Percentiles rank a stretch among this genome's conserved stretches.
Evolutionary conservation across 805 yeast species (phyloP).

Genomic region (Hagleromyces aurorensis): DNA sequence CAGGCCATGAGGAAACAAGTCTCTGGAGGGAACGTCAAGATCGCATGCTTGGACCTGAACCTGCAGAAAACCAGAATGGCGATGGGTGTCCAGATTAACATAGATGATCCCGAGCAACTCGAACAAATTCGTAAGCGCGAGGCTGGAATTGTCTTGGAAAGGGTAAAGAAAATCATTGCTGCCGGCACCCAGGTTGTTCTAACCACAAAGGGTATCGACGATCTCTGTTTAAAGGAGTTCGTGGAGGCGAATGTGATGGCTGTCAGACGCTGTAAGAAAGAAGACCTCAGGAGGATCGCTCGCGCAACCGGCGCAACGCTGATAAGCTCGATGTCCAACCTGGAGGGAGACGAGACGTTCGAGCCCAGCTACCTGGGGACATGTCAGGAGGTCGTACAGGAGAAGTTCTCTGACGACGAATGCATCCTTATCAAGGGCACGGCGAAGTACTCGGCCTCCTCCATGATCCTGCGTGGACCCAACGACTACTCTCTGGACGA

Average conservation of each 20-base stretch:
- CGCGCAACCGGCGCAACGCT: conserved; percentile 96
- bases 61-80: conserved; percentile 96
- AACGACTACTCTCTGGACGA: conserved; percentile 94
- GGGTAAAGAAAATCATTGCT: conserved; percentile 68
- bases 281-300: conserved; percentile 93
- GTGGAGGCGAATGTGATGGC: conserved; percentile 91
- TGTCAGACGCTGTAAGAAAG: conserved; percentile 94
- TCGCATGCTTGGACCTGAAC: conserved; percentile 86
- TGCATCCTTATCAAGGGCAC: conserved; percentile 89
- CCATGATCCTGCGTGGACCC: conserved; percentile 90
- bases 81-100: conserved; percentile 93
- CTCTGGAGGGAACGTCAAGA: conserved; percentile 49
- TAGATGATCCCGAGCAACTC: conserved; percentile 94
- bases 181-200: conserved; percentile 91
- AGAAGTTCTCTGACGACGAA: conserved; percentile 90
- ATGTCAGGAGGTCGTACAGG: conserved; percentile 88
- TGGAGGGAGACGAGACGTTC: conserved; percentile 93
- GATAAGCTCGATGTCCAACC: conserved; percentile 76
- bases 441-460: conserved; percentile 81
- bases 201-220: conserved; percentile 93
- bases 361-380: conserved; percentile 77
- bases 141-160: conserved; percentile 75
- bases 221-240: conserved; percentile 81
- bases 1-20: conserved; percentile 82
- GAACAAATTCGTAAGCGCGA: conserved; percentile 89